Evolutionary conservation across 805 yeast genomes (phyloP).

Genomic region (Pichia ethanolica): DNA sequence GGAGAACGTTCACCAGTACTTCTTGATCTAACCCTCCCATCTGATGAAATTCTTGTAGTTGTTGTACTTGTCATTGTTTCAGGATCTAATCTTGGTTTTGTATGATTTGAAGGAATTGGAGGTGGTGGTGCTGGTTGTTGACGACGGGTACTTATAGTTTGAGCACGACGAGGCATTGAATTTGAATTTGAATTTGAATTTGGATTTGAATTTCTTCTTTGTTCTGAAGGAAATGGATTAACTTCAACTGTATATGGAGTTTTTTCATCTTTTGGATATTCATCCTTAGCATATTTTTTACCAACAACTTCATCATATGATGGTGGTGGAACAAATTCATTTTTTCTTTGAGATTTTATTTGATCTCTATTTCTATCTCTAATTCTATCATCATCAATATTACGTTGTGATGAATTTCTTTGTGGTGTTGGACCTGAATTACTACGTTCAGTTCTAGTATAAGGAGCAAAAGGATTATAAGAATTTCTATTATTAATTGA

Average conservation of each 20-base stretch:
- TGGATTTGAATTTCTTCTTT: background rate
- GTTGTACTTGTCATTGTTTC: constrained; percentile 18
- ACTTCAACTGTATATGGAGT: background rate
- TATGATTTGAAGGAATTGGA: constrained; percentile 7
- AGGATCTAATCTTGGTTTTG: constrained; percentile 5
- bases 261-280: constrained; percentile 36
- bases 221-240: constrained; percentile 20
- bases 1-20: constrained; percentile 22
- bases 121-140: constrained; percentile 12
- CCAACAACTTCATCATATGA: constrained; percentile 66
- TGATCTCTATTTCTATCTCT: too few species aligned
- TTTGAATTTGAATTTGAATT: background rate
- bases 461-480: constrained; percentile 10
- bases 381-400: too few species aligned
- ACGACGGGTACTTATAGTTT: constrained; percentile 11
- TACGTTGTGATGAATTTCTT: background rate
- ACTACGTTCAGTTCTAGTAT: constrained; percentile 4
- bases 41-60: constrained; percentile 22
- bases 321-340: constrained; percentile 48
- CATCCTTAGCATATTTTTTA: constrained; percentile 31
- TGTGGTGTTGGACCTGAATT: background rate
- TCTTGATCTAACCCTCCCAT: constrained; percentile 27
- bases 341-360: background rate
- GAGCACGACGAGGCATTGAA: constrained; percentile 10
- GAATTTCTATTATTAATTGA: constrained; percentile 10